Evolutionary conservation across 495 filamentous ascomycete genomes (phyloP).

Genomic region (Neurospora terricola): DNA sequence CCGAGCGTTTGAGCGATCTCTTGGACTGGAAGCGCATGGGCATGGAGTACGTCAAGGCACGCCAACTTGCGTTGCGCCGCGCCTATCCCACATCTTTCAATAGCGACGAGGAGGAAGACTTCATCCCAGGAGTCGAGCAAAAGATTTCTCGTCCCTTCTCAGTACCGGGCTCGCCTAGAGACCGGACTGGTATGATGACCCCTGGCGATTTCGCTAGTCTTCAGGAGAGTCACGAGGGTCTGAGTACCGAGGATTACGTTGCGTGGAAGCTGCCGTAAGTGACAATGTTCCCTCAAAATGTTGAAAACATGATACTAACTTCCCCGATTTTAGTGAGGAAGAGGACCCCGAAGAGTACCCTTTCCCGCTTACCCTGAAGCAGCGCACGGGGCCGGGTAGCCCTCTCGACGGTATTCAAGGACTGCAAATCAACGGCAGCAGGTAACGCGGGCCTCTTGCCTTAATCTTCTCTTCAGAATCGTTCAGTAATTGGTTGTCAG

Average conservation of each 20-base stretch:
- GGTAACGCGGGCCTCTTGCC: conserved; percentile 3
- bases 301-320: conserved; percentile 8
- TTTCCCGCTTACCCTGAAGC: conserved; percentile 76
- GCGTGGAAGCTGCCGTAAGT: conserved; percentile 97
- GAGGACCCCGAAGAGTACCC: conserved; percentile 91
- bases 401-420: conserved; percentile 26
- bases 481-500: background rate
- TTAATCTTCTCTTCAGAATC: background rate
- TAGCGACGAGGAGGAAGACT: conserved; percentile 63
- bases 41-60: conserved; percentile 96
- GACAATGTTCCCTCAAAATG: background rate
- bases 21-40: conserved; percentile 99
- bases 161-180: conserved; percentile 82
- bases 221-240: conserved; percentile 85
- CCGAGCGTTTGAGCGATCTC: conserved; percentile 86
- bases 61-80: conserved; percentile 82
- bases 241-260: conserved; percentile 95
- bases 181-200: conserved; percentile 95
- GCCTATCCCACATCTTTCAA: conserved; percentile 84
- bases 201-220: conserved; percentile 94
- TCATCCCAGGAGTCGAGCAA: conserved; percentile 79
- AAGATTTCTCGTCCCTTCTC: conserved; percentile 93
- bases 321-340: conserved; percentile 57
- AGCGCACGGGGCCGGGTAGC: conserved; percentile 28
- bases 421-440: conserved; percentile 25